These are phyloP conservation scores for Boechera stricta DNA, from an alignment of 345 rosid genomes.

Conservation along the genomic window DNA sequence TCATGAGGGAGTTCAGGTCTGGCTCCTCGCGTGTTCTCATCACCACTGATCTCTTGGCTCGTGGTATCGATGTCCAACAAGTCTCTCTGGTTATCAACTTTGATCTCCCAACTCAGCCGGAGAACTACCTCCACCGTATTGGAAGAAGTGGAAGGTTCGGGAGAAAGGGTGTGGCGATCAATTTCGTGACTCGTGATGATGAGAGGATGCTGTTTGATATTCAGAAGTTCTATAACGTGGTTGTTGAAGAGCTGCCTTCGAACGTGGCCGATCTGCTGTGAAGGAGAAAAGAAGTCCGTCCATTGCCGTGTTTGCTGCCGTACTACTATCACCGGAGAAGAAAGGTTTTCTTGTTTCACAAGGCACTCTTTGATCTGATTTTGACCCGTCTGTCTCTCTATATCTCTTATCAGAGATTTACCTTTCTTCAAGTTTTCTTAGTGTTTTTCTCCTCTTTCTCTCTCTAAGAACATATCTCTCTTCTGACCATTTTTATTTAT, in stretches of 20 bases:
- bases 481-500: conserved; percentile 34
- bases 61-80: conserved; percentile 81
- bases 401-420: conserved; percentile 16
- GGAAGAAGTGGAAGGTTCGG: conserved; percentile 84
- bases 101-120: conserved; percentile 75
- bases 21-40: conserved; percentile 79
- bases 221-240: conserved; percentile 65
- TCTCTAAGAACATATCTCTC: conserved; percentile 26
- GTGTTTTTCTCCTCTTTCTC: conserved; percentile 7
- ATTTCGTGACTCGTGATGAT: conserved; percentile 61
- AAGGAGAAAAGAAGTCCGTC: conserved; percentile 29
- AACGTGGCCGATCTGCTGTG: conserved; percentile 66
- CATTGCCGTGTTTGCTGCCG: not conserved
- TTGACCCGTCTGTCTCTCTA: conserved; percentile 2
- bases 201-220: conserved; percentile 69
- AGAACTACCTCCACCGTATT: conserved; percentile 76
- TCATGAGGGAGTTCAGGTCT: conserved; percentile 79
- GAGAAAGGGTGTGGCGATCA: conserved; percentile 77
- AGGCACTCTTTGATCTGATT: conserved; percentile 49
- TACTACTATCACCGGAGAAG: conserved; percentile 40
- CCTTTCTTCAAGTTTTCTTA: conserved; percentile 18
- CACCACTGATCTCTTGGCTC: conserved; percentile 76
- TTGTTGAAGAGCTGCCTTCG: conserved; percentile 65
- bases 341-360: conserved; percentile 40
- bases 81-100: conserved; percentile 75